Conservation (phyloP, 2,329 filamentous ascomycete genomes). For the Hymenoscyphus albidus region DNA sequence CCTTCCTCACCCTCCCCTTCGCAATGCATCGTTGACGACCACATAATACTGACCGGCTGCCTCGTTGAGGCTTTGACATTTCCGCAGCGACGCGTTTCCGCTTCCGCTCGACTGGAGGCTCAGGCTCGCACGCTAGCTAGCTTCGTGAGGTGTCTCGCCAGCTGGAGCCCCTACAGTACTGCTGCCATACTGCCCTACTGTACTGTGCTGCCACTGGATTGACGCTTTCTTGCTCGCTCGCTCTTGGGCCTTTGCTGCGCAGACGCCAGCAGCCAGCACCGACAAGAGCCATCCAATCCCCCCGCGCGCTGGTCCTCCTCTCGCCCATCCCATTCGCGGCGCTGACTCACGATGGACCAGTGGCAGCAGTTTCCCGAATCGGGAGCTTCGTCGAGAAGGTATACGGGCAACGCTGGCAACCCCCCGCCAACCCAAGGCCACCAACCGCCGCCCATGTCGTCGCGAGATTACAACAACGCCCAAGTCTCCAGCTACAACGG, state of each 20-base stretch:
- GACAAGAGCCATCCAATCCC: not conserved
- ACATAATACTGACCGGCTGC: conserved; percentile 29
- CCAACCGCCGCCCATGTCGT: conserved; percentile 36
- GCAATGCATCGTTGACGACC: conserved; percentile 33
- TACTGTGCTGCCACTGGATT: not conserved
- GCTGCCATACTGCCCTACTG: not conserved
- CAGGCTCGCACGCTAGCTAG: not conserved
- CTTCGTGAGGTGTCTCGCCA: conserved; percentile 10
- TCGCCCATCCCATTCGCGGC: not conserved
- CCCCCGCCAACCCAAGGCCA: conserved; percentile 6
- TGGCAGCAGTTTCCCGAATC: conserved; percentile 64
- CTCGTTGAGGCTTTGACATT: conserved; percentile 26
- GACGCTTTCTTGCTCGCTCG: conserved; percentile 1
- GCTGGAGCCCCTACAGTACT: not conserved
- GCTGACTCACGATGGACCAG: conserved; percentile 48
- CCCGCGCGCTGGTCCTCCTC: not conserved
- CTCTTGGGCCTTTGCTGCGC: conserved; percentile 1
- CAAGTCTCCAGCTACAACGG: conserved; percentile 47
- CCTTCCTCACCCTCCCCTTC: conserved; percentile 2
- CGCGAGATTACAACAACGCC: conserved; percentile 59
- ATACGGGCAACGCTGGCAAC: conserved; percentile 6
- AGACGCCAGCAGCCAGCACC: conserved; percentile 7
- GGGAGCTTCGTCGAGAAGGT: conserved; percentile 57
- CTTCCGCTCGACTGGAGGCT: conserved; percentile 18
- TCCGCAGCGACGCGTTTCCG: conserved; percentile 27